Base-by-base conservation (phyloP, 2,329 filamentous ascomycete genomes). In the Coniochaeta prunicola region DNA sequence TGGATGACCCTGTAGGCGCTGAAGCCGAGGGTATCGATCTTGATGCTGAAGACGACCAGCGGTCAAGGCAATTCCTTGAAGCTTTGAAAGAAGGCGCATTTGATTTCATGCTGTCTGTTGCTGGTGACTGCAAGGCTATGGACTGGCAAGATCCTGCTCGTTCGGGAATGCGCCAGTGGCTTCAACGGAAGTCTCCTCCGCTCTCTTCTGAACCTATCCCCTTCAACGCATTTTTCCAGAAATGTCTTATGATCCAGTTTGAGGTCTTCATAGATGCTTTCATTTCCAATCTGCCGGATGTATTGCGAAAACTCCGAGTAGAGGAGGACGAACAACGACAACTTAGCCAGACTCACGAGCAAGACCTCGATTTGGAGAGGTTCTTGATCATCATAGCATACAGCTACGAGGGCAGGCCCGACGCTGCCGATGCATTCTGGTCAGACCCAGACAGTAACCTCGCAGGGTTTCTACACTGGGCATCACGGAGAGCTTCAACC, bases 401-500 rank as follows among this genome's bases (percentile, higher is more conserved):
- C 69, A 85, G 92, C 4, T 99, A 93, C 68, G 91, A 97, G 67
- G 86, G 88, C 31, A 88, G 92, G 36, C 84, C 89, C 17, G 91
- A 96, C 57, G 89, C 91, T 28, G 91, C 92, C 10, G 85, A 90
- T 67, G 89, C 87, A 53, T 97, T 97, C 65, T 99, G 94, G 94
- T 83, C 84, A 33, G 92, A 97, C 68, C 86, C 89, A 1, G 94
- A 99, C 67, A 92, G 92, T 68, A 96, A 97, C 65, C 78, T 99
- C 33, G 90, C 92, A 62, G 94, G 94, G 0, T 99, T 99, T 70
- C 81, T 99, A 70, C 90, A 96, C 63, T 99, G 94, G 94, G 90
- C 92, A n/a, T 96, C 94, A 3, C 88, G 91, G 65, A 83, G 94
- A 66, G 92, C 96, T 61, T 96, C 96, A 0, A 97, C 96, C 0